Evolutionary conservation across 1,139 yeast genomes (phyloP).

Genomic region (Scheffersomyces illinoinensis): DNA sequence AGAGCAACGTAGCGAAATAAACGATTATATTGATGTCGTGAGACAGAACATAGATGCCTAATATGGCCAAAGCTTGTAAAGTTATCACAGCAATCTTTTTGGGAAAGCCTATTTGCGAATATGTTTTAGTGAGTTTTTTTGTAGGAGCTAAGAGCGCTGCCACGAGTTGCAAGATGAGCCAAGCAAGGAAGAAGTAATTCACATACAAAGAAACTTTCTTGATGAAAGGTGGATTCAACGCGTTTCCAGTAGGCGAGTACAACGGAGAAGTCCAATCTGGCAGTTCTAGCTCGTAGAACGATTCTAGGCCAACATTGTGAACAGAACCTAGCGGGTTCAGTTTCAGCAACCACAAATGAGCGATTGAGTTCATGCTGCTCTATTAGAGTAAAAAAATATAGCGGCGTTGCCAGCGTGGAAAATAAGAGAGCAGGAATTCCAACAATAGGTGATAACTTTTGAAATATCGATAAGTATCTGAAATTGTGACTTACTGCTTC

Average conservation of each 20-base stretch:
- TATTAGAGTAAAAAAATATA: background rate
- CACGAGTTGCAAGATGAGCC: conserved; percentile 9
- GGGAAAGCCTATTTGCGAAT: conserved; percentile 7
- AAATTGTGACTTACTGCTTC: no score
- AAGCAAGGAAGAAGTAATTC: conserved; percentile 7
- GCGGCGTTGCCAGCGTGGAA: background rate
- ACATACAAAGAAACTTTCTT: conserved; percentile 4
- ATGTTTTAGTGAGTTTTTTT: conserved; percentile 3
- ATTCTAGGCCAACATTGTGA: background rate
- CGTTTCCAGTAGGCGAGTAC: conserved; percentile 13
- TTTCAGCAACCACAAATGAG: background rate
- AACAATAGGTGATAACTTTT: no score
- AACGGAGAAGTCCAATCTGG: conserved; percentile 15
- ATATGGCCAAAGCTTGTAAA: conserved; percentile 12
- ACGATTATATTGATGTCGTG: conserved; percentile 1
- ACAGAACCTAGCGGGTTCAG: background rate
- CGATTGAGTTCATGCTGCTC: background rate
- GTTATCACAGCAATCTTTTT: conserved; percentile 11
- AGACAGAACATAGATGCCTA: conserved; percentile 14
- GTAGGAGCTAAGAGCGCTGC: background rate
- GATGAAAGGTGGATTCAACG: conserved; percentile 17
- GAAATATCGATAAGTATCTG: no score
- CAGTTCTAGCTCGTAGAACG: background rate
- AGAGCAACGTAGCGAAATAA: background rate
- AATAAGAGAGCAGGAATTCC: background rate